A percentile compares a stretch with the other conserved stretches of the same genome.
phyloP scores from a whole-genome alignment of 163 green algal genomes.

The Scenedesmus sp. region DNA sequence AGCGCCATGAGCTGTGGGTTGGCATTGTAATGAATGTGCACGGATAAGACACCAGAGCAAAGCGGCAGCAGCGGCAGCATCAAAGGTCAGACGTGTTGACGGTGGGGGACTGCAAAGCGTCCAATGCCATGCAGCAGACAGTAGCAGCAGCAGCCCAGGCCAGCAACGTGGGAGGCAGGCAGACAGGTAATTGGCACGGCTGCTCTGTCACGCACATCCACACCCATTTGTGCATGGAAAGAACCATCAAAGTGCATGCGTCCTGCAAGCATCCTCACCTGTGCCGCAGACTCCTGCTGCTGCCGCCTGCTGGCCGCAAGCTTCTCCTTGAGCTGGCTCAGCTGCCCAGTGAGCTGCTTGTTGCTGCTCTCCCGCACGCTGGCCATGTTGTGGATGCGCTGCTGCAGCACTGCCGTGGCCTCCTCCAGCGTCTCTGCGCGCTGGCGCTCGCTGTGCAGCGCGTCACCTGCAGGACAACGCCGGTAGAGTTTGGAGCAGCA shows the following conservation, averaged over 20 bases:
- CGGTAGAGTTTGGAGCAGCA: not conserved
- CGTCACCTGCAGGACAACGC: conserved; percentile 26
- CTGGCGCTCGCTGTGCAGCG: conserved; percentile 20
- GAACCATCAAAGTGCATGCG: not conserved
- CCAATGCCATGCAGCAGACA: too few species aligned
- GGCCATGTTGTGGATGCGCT: conserved; percentile 46
- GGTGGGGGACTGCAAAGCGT: too few species aligned
- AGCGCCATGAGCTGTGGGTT: conserved; percentile 2
- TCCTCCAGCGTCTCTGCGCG: not conserved
- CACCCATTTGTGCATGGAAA: not conserved
- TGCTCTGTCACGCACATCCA: not conserved
- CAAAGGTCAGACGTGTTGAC: not conserved
- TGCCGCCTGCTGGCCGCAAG: conserved; percentile 6
- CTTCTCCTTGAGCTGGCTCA: conserved; percentile 23
- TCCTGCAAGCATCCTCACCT: conserved; percentile 17
- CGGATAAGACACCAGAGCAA: not conserved
- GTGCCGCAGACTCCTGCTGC: conserved; percentile 27
- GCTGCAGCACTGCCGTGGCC: not conserved
- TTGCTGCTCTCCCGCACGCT: conserved; percentile 24
- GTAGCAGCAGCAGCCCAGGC: too few species aligned
- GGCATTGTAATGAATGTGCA: not conserved
- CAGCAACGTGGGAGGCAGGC: too few species aligned
- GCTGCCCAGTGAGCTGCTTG: conserved; percentile 25
- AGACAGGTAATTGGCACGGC: too few species aligned
- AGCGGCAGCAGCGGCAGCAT: not conserved